Conservation (phyloP, 805 yeast genomes). For the Kuraishia cidri region DNA sequence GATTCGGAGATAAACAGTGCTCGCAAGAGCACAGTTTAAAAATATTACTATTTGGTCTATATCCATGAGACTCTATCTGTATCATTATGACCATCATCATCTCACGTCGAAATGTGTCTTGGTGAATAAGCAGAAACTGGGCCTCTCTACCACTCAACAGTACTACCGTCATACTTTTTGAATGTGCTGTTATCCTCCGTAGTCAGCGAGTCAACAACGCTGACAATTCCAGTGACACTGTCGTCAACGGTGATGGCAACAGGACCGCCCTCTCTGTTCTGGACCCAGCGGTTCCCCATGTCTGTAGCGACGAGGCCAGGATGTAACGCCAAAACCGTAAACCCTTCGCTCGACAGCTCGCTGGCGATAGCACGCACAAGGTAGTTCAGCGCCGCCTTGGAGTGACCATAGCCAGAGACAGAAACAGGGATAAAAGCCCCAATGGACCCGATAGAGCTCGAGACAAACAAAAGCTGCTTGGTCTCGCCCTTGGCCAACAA, state of each 20-base stretch:
- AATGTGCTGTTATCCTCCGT: background rate
- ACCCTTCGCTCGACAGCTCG: conserved; percentile 14
- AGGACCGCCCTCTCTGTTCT: background rate
- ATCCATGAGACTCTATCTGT: too few relatives aligned
- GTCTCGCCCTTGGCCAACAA: conserved; percentile 8
- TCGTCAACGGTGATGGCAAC: conserved; percentile 15
- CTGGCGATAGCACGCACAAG: conserved; percentile 14
- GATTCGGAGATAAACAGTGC: too few relatives aligned
- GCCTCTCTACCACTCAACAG: too few relatives aligned
- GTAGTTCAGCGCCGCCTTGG: conserved; percentile 28
- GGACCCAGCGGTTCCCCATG: conserved; percentile 13
- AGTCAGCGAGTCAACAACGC: background rate
- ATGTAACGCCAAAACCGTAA: conserved; percentile 20
- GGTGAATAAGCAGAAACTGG: too few relatives aligned
- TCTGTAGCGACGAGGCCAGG: conserved; percentile 31
- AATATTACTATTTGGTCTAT: too few relatives aligned
- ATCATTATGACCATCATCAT: too few relatives aligned
- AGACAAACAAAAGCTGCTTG: conserved; percentile 17
- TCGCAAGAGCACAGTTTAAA: too few relatives aligned
- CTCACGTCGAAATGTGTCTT: too few relatives aligned
- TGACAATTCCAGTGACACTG: conserved; percentile 7
- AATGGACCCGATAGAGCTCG: conserved; percentile 17
- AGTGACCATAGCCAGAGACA: conserved; percentile 22
- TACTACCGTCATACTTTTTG: too few relatives aligned
- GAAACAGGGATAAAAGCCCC: conserved; percentile 9